Evolutionary conservation across 176 grass and related monocot genomes (phyloP), one percentile per base, ranked within the genome.

Genomic region (Aegilops sharonensis): DNA sequence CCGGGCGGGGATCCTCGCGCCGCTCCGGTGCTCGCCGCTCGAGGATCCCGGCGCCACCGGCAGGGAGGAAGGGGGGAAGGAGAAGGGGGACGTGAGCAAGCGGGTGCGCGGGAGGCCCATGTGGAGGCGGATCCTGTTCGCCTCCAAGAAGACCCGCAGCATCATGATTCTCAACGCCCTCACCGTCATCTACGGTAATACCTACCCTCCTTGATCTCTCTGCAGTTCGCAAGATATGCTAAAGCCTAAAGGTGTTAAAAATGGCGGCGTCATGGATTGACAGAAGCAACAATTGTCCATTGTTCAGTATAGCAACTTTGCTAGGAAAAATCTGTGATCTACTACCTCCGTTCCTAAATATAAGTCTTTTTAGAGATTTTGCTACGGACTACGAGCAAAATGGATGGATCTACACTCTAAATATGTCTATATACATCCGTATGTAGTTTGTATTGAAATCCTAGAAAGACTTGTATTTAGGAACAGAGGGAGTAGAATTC

Each of bases 71-170:
- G 31, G 24, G 18, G 18, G 11, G 27, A 60, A 25, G 42, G 57
- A 57, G 85, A 81, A 32, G 80, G 83, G 34, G 59, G 50, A 14
- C 30, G 27, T 69, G 87, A 59, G 37, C 17, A 80, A 86, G 80
- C 59, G 64, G 43, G 29, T 50, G 3, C 18, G 85, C 45, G 50
- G 86, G 9, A 81, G 91, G 54, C 93, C 88, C 18, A 39, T 95
- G 64, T 98, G 93, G 93, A 89, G 87, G 78, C 89, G 93, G 66
- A 98, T 98, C 88, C 82, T 95, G 45, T 98, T 98, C 72, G 92
- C 96, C n/a, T 98, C 96, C 25, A 95, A 89, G 90, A 98, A 95
- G 86, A 93, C 94, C 34, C 92, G 91, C 29, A 98, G 96, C 78
- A 93, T 95, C 56, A 94, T 98, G 64, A 75, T 95, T 68, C 96